Evolutionary conservation across 345 rosid species (phyloP).

Genomic region (Boechera stricta): DNA sequence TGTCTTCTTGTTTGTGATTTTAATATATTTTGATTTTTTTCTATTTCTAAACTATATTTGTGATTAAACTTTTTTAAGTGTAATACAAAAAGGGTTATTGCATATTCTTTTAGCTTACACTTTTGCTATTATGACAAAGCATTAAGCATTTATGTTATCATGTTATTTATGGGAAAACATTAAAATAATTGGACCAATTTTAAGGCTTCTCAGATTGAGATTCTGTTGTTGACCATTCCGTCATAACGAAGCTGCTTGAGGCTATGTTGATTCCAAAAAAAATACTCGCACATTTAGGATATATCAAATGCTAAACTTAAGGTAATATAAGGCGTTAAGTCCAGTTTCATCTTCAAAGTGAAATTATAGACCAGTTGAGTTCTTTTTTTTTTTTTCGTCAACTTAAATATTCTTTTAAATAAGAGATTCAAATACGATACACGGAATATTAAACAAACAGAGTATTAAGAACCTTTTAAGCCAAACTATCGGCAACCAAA

Average conservation of each 20-base stretch:
- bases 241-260: slow-evolving; percentile 15
- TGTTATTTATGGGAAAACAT: neutral
- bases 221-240: neutral
- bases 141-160: slow-evolving; percentile 3
- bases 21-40: neutral
- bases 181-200: neutral
- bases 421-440: no score
- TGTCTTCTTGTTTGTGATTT: neutral
- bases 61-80: neutral
- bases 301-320: neutral
- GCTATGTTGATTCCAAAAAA: neutral
- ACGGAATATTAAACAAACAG: no score
- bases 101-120: slow-evolving; percentile 26
- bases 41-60: neutral
- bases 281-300: neutral
- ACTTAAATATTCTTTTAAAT: no score
- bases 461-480: no score
- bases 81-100: neutral
- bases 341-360: slow-evolving; percentile 3
- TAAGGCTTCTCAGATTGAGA: slow-evolving; percentile 17
- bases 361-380: neutral
- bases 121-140: slow-evolving; percentile 31
- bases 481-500: no score
- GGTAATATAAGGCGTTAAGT: neutral
- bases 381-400: no score